Conservation (phyloP, 768 basidiomycete genomes). For the Panaeolus papilionaceus region DNA sequence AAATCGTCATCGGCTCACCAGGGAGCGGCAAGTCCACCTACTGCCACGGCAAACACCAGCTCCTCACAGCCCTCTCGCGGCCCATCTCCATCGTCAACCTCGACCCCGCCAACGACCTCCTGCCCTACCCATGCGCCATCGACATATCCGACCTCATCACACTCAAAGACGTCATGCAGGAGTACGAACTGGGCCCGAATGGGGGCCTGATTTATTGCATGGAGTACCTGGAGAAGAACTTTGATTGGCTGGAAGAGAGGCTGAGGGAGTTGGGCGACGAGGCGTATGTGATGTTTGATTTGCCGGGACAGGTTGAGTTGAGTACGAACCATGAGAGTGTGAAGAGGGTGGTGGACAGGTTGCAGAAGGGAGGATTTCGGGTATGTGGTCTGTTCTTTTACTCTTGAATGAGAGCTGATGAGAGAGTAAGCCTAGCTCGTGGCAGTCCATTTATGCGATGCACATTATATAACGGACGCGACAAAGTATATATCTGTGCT, state of each 20-base stretch:
- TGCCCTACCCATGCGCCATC: constrained; percentile 92
- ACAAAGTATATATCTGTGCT: constrained; percentile 94
- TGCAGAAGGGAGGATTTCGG: constrained; percentile 77
- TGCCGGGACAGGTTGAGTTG: constrained; percentile 97
- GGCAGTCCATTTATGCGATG: constrained; percentile 94
- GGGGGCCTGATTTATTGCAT: constrained; percentile 96
- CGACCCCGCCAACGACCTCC: constrained; percentile 91
- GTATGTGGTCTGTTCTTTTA: constrained; percentile 53
- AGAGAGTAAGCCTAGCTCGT: constrained; percentile 65
- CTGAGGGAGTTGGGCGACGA: constrained; percentile 71
- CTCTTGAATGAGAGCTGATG: constrained; percentile 14
- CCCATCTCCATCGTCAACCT: constrained; percentile 93
- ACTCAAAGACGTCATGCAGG: constrained; percentile 85
- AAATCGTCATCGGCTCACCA: constrained; percentile 86
- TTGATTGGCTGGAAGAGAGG: constrained; percentile 83
- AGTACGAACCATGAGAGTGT: constrained; percentile 95
- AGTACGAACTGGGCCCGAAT: constrained; percentile 89
- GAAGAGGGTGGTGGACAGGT: constrained; percentile 74
- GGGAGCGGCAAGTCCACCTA: constrained; percentile 91
- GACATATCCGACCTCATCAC: constrained; percentile 87
- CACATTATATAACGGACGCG: constrained; percentile 96
- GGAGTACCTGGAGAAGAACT: constrained; percentile 96
- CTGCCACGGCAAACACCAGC: constrained; percentile 86
- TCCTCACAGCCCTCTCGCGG: constrained; percentile 85
- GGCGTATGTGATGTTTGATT: constrained; percentile 91